These are phyloP conservation scores for Trichoderma brevicompactum DNA, from an alignment of 2,329 filamentous ascomycete genomes.

Conservation along the genomic window DNA sequence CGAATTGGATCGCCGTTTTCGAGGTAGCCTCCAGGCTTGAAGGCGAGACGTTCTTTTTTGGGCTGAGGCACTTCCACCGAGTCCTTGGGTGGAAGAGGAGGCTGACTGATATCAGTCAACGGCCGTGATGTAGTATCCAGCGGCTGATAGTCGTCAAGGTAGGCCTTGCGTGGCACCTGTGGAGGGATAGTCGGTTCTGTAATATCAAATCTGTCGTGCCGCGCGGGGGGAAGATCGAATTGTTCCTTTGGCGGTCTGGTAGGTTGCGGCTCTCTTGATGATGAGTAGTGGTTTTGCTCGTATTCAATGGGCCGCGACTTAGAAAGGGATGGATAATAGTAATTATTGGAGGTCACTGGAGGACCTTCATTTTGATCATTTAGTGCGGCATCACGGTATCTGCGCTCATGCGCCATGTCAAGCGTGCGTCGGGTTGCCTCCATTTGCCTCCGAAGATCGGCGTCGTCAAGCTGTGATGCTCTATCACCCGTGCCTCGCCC, in stretches of 20 bases:
- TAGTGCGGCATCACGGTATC: slow-evolving; percentile 30
- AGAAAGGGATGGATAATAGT: slow-evolving; percentile 62
- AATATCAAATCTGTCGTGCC: not conserved
- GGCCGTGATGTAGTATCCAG: slow-evolving; percentile 1
- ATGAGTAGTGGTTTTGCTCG: slow-evolving; percentile 31
- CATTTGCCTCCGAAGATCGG: slow-evolving; percentile 56
- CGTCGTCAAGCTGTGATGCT: slow-evolving; percentile 42
- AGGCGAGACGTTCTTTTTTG: slow-evolving; percentile 66
- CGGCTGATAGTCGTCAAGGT: slow-evolving; percentile 32
- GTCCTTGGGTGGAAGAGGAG: slow-evolving; percentile 40
- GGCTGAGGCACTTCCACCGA: slow-evolving; percentile 37
- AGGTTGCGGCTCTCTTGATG: slow-evolving; percentile 39
- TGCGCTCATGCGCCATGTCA: slow-evolving; percentile 43
- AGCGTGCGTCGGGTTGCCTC: slow-evolving; percentile 55
- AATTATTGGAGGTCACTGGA: slow-evolving; percentile 42
- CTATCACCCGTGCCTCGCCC: not conserved
- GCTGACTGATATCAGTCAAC: slow-evolving; percentile 23
- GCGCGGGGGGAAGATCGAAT: slow-evolving; percentile 25
- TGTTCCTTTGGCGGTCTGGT: slow-evolving; percentile 42
- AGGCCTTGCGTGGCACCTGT: slow-evolving; percentile 36
- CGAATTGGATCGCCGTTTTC: slow-evolving; percentile 88
- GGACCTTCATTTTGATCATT: slow-evolving; percentile 38
- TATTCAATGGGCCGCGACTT: slow-evolving; percentile 56
- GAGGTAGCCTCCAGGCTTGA: slow-evolving; percentile 78
- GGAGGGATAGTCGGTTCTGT: slow-evolving; percentile 37